A percentile compares a stretch with the other conserved stretches of the same genome.
These are phyloP conservation scores for Cryptococcus depauperatus DNA, from an alignment of 1,284 basidiomycete species.

Conservation along the genomic window DNA sequence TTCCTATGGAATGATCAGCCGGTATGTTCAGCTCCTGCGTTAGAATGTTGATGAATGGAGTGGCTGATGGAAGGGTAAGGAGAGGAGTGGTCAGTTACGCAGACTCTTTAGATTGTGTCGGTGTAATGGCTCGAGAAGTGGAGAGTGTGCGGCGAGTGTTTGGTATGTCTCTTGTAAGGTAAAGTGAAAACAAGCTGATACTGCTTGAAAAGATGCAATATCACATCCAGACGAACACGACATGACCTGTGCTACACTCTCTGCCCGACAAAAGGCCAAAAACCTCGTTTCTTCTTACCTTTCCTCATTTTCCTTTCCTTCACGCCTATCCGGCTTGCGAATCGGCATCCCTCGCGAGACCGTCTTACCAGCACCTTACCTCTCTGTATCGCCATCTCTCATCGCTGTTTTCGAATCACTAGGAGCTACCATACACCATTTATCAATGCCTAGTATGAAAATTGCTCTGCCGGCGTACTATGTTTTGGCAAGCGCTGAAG, in stretches of 20 bases:
- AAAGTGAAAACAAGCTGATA: slow-evolving; percentile 2
- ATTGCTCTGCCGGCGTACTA: slow-evolving; percentile 91
- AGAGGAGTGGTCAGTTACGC: slow-evolving; percentile 90
- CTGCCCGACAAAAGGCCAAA: too few relatives aligned
- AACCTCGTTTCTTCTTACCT: too few relatives aligned
- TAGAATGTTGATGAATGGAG: too few relatives aligned
- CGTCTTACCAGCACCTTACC: slow-evolving; percentile 17
- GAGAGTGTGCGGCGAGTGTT: slow-evolving; percentile 54
- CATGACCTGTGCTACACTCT: slow-evolving; percentile 64
- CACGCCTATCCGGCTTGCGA: slow-evolving; percentile 23
- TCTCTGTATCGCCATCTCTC: slow-evolving; percentile 24
- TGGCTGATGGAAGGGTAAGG: slow-evolving; percentile 50
- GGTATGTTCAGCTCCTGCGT: slow-evolving; percentile 47
- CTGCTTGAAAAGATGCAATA: slow-evolving; percentile 51
- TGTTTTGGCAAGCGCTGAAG: slow-evolving; percentile 87
- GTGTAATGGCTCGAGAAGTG: slow-evolving; percentile 61
- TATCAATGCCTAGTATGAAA: slow-evolving; percentile 67
- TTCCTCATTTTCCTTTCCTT: too few relatives aligned
- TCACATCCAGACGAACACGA: slow-evolving; percentile 64
- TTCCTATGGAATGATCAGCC: slow-evolving; percentile 82
- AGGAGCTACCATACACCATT: slow-evolving; percentile 64
- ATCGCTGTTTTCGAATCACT: slow-evolving; percentile 51
- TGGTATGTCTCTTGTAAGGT: slow-evolving; percentile 53
- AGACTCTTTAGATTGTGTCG: slow-evolving; percentile 90
- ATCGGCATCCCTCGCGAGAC: slow-evolving; percentile 35